Conservation (phyloP, 176 grass and related monocot genomes). For the Eragrostis curvula region DNA sequence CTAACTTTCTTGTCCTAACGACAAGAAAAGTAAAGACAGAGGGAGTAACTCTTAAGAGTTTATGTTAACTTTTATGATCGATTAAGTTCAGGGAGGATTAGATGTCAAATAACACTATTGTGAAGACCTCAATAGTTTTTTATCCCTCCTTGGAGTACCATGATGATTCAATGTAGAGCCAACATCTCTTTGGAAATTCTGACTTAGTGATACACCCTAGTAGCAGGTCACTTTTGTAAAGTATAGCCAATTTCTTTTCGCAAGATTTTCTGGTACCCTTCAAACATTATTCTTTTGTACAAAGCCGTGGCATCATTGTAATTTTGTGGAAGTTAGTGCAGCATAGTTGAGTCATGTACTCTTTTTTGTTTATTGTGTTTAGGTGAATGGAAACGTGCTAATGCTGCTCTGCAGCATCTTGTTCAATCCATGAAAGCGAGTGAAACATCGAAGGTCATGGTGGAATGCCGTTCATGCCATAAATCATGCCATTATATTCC, state of each 20-base stretch:
- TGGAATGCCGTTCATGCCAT: constrained; percentile 46
- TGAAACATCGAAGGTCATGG: constrained; percentile 26
- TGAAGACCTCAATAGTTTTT: constrained; percentile 12
- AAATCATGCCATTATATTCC: constrained; percentile 49
- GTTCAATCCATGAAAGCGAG: constrained; percentile 58
- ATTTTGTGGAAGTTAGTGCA: constrained; percentile 26
- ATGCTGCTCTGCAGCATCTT: constrained; percentile 74
- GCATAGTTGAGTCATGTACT: constrained; percentile 24
- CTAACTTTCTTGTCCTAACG: no score
- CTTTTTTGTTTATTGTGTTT: constrained; percentile 32
- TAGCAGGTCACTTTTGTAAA: not conserved
- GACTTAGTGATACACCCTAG: constrained; percentile 19
- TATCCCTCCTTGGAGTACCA: not conserved
- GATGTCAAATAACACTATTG: constrained; percentile 17
- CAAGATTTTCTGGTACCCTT: not conserved
- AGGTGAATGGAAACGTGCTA: constrained; percentile 88
- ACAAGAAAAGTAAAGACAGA: no score
- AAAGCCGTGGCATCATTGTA: constrained; percentile 10
- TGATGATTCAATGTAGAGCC: constrained; percentile 3
- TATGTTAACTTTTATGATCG: not conserved
- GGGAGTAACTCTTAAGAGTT: not conserved
- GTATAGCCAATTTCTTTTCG: not conserved
- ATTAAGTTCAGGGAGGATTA: constrained; percentile 14
- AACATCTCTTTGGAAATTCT: not conserved
- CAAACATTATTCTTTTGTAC: not conserved